Evolutionary conservation across 2,329 filamentous ascomycete species (phyloP).

Genomic region (Pestalotiopsis sp.): DNA sequence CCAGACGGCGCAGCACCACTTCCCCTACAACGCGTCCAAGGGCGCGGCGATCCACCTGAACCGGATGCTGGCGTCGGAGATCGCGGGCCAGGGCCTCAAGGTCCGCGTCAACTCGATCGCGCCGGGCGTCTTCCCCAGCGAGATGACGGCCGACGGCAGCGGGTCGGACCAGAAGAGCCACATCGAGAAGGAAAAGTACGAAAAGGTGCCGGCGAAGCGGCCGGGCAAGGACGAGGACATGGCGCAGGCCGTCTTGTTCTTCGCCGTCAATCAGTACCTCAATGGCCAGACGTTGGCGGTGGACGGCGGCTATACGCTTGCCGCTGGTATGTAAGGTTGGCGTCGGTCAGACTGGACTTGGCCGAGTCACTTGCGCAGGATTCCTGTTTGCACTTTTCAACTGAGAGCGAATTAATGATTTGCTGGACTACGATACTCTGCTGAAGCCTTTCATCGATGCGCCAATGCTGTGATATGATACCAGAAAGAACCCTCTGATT

Average conservation of each 20-base stretch:
- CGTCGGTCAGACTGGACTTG: background rate
- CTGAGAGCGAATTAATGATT: background rate
- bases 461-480: too few relatives aligned
- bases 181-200: constrained; percentile 58
- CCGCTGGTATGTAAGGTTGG: constrained; percentile 33
- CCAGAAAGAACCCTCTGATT: too few relatives aligned
- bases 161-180: constrained; percentile 59
- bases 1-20: constrained; percentile 66
- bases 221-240: constrained; percentile 74
- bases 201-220: constrained; percentile 64
- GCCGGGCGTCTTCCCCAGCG: constrained; percentile 70
- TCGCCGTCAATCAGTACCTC: constrained; percentile 45
- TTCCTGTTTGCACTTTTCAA: background rate
- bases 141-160: constrained; percentile 65
- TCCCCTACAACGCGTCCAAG: constrained; percentile 66
- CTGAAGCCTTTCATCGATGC: background rate
- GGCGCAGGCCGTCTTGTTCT: constrained; percentile 65
- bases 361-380: background rate
- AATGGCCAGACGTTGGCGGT: constrained; percentile 46
- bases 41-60: constrained; percentile 67
- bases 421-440: background rate
- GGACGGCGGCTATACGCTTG: constrained; percentile 47
- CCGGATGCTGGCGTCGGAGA: constrained; percentile 64
- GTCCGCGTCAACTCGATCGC: constrained; percentile 74
- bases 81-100: constrained; percentile 61